Percentiles rank a stretch among this genome's conserved stretches.
Conservation (phyloP, 257 asterid species). For the Ajuga chamaepitys region DNA sequence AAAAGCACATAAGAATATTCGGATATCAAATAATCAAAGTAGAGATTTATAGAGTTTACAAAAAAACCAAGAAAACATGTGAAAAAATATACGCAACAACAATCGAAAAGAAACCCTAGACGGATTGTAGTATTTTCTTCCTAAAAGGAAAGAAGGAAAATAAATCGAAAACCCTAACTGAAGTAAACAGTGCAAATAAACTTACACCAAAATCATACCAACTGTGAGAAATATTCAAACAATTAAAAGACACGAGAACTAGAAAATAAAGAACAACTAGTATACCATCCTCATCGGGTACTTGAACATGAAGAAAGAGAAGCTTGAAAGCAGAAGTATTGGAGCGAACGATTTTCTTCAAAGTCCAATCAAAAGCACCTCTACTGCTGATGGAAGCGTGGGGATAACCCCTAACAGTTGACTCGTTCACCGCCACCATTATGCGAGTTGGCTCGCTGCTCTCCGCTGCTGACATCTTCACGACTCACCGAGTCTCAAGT, state of each 20-base stretch:
- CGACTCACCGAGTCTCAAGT: slow-evolving; percentile 8
- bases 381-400: slow-evolving; percentile 75
- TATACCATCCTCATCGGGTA: slow-evolving; percentile 78
- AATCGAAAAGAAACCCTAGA: neutral
- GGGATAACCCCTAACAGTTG: slow-evolving; percentile 82
- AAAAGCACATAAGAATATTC: neutral
- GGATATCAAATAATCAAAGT: neutral
- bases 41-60: no score
- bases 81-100: neutral
- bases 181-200: neutral
- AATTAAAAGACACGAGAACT: neutral
- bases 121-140: neutral
- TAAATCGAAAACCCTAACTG: slow-evolving; percentile 8
- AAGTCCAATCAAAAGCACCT: slow-evolving; percentile 84
- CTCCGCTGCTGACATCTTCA: slow-evolving; percentile 31
- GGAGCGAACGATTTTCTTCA: slow-evolving; percentile 62
- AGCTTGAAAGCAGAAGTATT: slow-evolving; percentile 63
- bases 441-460: slow-evolving; percentile 57
- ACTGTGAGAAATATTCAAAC: neutral
- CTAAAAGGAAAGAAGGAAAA: neutral
- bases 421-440: slow-evolving; percentile 75
- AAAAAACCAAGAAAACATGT: no score
- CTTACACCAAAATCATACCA: neutral
- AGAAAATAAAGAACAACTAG: neutral
- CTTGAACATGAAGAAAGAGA: slow-evolving; percentile 70